These are phyloP conservation scores for Lentinula boryana DNA, from an alignment of 768 basidiomycete genomes.

Conservation along the genomic window DNA sequence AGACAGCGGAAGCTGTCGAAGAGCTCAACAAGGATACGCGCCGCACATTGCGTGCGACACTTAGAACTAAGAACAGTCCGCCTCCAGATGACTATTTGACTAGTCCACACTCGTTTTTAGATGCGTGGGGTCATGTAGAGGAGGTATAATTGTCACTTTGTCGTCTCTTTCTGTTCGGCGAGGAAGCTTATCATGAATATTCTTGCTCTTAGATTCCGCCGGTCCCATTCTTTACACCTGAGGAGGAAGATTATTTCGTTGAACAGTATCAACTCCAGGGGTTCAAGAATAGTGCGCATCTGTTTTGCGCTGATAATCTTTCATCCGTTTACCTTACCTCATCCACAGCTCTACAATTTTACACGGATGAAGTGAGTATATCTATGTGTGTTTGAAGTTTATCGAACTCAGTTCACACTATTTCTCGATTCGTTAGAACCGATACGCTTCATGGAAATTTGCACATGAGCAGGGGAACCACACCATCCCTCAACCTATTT, in stretches of 20 bases:
- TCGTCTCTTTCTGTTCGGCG: neutral
- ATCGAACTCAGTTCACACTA: neutral
- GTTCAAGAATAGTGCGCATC: slow-evolving; percentile 53
- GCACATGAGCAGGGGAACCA: slow-evolving; percentile 39
- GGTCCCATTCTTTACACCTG: slow-evolving; percentile 50
- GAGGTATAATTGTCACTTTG: slow-evolving; percentile 25
- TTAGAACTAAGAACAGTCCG: slow-evolving; percentile 46
- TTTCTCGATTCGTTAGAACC: slow-evolving; percentile 26
- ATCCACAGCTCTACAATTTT: slow-evolving; percentile 57
- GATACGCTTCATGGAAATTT: slow-evolving; percentile 31
- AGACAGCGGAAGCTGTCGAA: slow-evolving; percentile 37
- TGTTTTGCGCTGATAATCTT: neutral
- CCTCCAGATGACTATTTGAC: slow-evolving; percentile 52
- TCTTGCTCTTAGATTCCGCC: slow-evolving; percentile 43
- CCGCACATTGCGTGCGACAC: slow-evolving; percentile 50
- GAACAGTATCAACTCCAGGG: slow-evolving; percentile 53
- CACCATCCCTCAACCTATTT: slow-evolving; percentile 35
- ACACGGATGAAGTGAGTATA: slow-evolving; percentile 41
- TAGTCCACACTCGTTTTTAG: slow-evolving; percentile 42
- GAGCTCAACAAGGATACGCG: slow-evolving; percentile 55
- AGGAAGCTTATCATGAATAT: neutral
- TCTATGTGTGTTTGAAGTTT: neutral
- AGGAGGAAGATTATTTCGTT: slow-evolving; percentile 69
- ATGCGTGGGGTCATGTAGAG: slow-evolving; percentile 40
- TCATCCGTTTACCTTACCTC: slow-evolving; percentile 14